Percentiles rank a stretch among this genome's conserved stretches.
Evolutionary conservation across 1,284 basidiomycete genomes (phyloP).

Genomic region (Cronartium ribicola): DNA sequence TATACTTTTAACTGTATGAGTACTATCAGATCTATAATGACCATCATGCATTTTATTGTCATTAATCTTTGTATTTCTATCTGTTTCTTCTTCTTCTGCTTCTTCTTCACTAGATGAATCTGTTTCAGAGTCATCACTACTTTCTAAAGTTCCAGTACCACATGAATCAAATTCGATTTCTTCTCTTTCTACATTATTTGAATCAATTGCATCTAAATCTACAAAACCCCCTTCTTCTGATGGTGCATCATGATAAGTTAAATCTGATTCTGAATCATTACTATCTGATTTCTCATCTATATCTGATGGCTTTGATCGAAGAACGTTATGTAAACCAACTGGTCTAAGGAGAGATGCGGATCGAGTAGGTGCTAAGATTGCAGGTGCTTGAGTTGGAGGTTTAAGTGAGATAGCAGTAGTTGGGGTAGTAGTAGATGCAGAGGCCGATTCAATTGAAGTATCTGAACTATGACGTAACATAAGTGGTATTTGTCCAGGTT

Average conservation of each 20-base stretch:
- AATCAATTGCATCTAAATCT: constrained; percentile 31
- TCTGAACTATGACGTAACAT: neutral
- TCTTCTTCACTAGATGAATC: constrained; percentile 22
- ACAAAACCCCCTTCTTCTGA: constrained; percentile 27
- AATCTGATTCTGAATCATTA: constrained; percentile 20
- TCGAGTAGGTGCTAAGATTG: neutral
- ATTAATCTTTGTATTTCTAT: neutral
- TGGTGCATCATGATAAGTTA: constrained; percentile 32
- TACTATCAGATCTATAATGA: neutral
- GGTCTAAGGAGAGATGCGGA: neutral
- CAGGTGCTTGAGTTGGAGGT: neutral
- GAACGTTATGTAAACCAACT: neutral
- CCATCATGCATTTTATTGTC: neutral
- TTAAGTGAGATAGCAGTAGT: constrained; percentile 1
- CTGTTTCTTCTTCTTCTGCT: neutral
- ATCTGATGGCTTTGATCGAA: neutral
- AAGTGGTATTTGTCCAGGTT: neutral
- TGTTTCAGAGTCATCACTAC: constrained; percentile 28
- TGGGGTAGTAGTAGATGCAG: neutral
- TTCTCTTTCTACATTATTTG: constrained; percentile 17
- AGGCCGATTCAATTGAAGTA: neutral
- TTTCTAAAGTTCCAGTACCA: constrained; percentile 11
- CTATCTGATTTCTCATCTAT: constrained; percentile 18
- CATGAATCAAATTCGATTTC: neutral
- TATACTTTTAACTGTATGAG: neutral